phyloP scores from a whole-genome alignment of 2,329 filamentous ascomycete genomes.

The Alternaria consortialis region DNA sequence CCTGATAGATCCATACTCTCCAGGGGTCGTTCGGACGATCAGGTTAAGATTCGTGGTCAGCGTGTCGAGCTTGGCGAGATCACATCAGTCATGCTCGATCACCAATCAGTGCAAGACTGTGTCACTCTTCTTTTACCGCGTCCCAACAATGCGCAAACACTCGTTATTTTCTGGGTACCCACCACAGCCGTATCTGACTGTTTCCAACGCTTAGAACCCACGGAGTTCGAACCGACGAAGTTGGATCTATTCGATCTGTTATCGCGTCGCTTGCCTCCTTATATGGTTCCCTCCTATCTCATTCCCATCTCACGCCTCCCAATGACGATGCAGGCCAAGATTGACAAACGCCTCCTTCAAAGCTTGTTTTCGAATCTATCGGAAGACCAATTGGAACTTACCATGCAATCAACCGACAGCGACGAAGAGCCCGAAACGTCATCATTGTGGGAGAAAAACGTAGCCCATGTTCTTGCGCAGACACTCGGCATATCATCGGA shows the following conservation, averaged over 20 bases:
- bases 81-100: constrained; percentile 67
- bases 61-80: constrained; percentile 82
- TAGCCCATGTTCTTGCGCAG: constrained; percentile 65
- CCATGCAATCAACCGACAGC: constrained; percentile 45
- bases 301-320: constrained; percentile 76
- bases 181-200: constrained; percentile 17
- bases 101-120: constrained; percentile 66
- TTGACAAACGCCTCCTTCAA: constrained; percentile 67
- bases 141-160: constrained; percentile 56
- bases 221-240: constrained; percentile 34
- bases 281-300: constrained; percentile 81
- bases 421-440: constrained; percentile 55
- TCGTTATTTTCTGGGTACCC: constrained; percentile 76
- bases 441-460: constrained; percentile 63
- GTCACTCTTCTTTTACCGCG: constrained; percentile 67
- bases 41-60: constrained; percentile 83
- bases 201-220: constrained; percentile 54
- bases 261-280: constrained; percentile 67
- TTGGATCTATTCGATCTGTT: constrained; percentile 65
- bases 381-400: constrained; percentile 56
- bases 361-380: constrained; percentile 59
- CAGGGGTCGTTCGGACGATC: constrained; percentile 76
- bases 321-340: constrained; percentile 77
- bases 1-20: constrained; percentile 79
- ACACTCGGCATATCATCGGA: constrained; percentile 57